phyloP scores from a whole-genome alignment of 352 stramenopile genomes.

The Elongisporangium prolatum region DNA sequence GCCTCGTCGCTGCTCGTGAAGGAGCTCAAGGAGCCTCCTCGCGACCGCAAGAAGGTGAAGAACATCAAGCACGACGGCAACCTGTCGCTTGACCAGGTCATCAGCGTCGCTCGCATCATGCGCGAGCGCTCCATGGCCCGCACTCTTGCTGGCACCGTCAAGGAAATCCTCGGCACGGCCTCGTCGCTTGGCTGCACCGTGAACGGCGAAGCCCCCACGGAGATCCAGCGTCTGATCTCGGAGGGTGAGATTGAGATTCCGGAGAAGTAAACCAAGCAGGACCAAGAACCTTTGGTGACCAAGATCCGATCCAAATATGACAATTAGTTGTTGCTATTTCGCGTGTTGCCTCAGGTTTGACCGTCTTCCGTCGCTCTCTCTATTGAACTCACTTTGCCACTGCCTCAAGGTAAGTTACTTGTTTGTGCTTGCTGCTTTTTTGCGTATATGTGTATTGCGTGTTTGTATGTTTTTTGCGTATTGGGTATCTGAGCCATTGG shows the following conservation, averaged over 20 bases:
- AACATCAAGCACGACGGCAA: slow-evolving; percentile 99
- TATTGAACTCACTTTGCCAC: not conserved
- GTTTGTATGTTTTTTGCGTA: slow-evolving; percentile 10
- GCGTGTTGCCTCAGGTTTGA: not conserved
- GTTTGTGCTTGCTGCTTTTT: too few relatives aligned
- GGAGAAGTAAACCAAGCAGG: slow-evolving; percentile 83
- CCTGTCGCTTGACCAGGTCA: slow-evolving; percentile 99
- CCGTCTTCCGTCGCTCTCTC: not conserved
- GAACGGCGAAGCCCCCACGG: slow-evolving; percentile 95
- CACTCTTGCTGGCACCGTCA: slow-evolving; percentile 95
- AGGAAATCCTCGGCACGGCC: slow-evolving; percentile 99
- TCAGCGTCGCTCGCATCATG: slow-evolving; percentile 98
- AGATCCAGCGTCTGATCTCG: slow-evolving; percentile 96
- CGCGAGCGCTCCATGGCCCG: slow-evolving; percentile 96
- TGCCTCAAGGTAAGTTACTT: not conserved
- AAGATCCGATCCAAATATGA: slow-evolving; percentile 10
- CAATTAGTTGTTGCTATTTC: slow-evolving; percentile 1
- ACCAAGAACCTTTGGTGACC: not conserved
- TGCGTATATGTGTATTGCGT: slow-evolving; percentile 8
- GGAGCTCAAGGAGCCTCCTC: slow-evolving; percentile 98
- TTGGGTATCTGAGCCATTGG: slow-evolving; percentile 10
- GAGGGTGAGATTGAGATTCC: slow-evolving; percentile 97
- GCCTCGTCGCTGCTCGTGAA: slow-evolving; percentile 99
- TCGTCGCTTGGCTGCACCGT: slow-evolving; percentile 99
- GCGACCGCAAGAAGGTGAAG: slow-evolving; percentile 99